Evolutionary conservation across 2,329 filamentous ascomycete species (phyloP).

Genomic region (Penicillium concentricum): DNA sequence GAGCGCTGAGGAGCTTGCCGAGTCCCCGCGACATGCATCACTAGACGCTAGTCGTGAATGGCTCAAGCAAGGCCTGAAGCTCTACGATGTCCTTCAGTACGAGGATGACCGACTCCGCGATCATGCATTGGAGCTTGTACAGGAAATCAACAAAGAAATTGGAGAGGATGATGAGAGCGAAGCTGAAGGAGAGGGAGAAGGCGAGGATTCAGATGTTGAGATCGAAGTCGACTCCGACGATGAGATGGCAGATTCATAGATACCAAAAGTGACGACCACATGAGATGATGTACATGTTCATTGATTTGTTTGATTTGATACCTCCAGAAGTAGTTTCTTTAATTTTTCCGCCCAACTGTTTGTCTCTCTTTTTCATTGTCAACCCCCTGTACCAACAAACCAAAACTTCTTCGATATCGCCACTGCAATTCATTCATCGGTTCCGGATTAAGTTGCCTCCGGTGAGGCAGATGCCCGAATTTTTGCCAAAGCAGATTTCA

Average conservation of each 20-base stretch:
- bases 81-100: conserved; percentile 79
- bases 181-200: conserved; percentile 54
- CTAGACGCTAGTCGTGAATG: conserved; percentile 77
- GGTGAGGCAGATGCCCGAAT: conserved; percentile 28
- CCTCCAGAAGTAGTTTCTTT: conserved; percentile 24
- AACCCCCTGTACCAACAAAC: background rate
- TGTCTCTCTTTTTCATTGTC: background rate
- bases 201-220: conserved; percentile 50
- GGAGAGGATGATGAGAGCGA: conserved; percentile 61
- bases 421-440: conserved; percentile 17
- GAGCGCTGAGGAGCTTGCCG: conserved; percentile 36
- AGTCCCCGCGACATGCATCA: conserved; percentile 58
- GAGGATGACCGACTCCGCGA: conserved; percentile 52
- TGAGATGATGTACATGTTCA: conserved; percentile 27
- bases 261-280: conserved; percentile 17
- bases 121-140: conserved; percentile 45
- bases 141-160: conserved; percentile 62
- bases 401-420: conserved; percentile 18
- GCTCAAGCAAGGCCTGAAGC: conserved; percentile 74
- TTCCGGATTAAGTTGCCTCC: conserved; percentile 32
- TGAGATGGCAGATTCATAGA: conserved; percentile 55
- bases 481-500: conserved; percentile 21
- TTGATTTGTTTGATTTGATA: conserved; percentile 31
- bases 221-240: conserved; percentile 56
- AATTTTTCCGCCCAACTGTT: background rate